phyloP scores from a whole-genome alignment of 2,329 filamentous ascomycete genomes.

The Microcera coccophila region DNA sequence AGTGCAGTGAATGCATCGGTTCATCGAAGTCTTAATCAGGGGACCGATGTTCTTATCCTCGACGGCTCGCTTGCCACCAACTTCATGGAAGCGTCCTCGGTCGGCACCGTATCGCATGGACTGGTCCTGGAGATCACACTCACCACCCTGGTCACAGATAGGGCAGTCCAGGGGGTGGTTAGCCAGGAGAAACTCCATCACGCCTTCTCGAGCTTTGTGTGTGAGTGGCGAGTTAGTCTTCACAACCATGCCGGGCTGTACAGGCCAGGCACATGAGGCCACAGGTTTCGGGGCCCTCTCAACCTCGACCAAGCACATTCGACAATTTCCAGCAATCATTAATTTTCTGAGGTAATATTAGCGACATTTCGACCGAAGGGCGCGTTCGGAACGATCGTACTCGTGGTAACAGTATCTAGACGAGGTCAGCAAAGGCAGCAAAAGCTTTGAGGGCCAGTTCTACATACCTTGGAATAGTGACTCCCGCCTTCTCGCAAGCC shows the following conservation, averaged over 20 bases:
- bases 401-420: slow-evolving; percentile 97
- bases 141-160: slow-evolving; percentile 97
- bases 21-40: slow-evolving; percentile 99
- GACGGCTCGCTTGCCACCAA: slow-evolving; percentile 91
- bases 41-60: slow-evolving; percentile 99
- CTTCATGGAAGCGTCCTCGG: slow-evolving; percentile 93
- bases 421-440: slow-evolving; percentile 32
- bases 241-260: slow-evolving; percentile 97
- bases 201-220: slow-evolving; percentile 96
- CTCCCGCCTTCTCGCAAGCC: slow-evolving; percentile 96
- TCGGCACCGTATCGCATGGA: slow-evolving; percentile 98
- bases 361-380: slow-evolving; percentile 30
- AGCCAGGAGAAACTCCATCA: slow-evolving; percentile 97
- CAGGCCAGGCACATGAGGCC: slow-evolving; percentile 97
- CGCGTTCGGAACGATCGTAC: slow-evolving; percentile 49
- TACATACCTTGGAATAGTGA: slow-evolving; percentile 75
- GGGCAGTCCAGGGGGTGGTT: slow-evolving; percentile 96
- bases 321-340: slow-evolving; percentile 98
- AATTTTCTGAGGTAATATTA: slow-evolving; percentile 68
- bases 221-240: slow-evolving; percentile 95
- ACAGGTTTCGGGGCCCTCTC: slow-evolving; percentile 95
- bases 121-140: slow-evolving; percentile 98
- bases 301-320: slow-evolving; percentile 99
- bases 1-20: slow-evolving; percentile 98
- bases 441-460: slow-evolving; percentile 9